Evolutionary conservation across 169 alveolate genomes (phyloP), one percentile per base, ranked within the genome.

Genomic region (Eimeria necatrix): DNA sequence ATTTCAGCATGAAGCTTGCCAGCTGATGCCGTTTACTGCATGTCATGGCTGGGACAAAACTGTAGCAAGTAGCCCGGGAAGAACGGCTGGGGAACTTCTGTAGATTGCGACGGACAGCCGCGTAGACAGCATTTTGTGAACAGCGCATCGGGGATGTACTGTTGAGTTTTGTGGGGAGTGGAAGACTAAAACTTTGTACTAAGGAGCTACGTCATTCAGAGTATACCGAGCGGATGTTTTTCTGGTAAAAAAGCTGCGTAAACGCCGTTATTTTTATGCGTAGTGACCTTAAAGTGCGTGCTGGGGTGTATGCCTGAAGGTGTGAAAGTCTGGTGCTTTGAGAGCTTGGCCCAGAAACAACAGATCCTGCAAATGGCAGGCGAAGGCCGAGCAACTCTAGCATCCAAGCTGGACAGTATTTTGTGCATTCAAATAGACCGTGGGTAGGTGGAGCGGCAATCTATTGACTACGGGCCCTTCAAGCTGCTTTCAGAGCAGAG

Each of bases 261-360:
- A 32, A 32, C 41, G 41, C 41, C 2, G 41, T 32, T 32, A 32
- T 0, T 32, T 32, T 32, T 32, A 32, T 32, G 41, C 41, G 41
- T 32, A 32, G 41, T 32, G 41, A 32, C 41, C 41, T 56, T 32
- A 3, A 16, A 41, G 68, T 59, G 68, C 18, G 18, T 59, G 18
- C 20, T 4, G 24, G 18, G 14, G 68, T 74, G 84, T 49, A 71
- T 76, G 86, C 24, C 26, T 32, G 60, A 86, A 93, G 95, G 95
- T 9, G 95, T 93, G 78, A 80, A 51, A 80, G 80, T 68, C 18
- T 93, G 95, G 95, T 93, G 95, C 95, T 93, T 81, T 89, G 95
- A 93, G 86, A 81, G 81, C 81, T 56, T 49, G 68, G 51, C 78
- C 26, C 95, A 93, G 84, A 93, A 93, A 81, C 68, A 49, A 5